Base-by-base conservation (phyloP, 1,139 yeast genomes). In the Pneumocystis carinii region DNA sequence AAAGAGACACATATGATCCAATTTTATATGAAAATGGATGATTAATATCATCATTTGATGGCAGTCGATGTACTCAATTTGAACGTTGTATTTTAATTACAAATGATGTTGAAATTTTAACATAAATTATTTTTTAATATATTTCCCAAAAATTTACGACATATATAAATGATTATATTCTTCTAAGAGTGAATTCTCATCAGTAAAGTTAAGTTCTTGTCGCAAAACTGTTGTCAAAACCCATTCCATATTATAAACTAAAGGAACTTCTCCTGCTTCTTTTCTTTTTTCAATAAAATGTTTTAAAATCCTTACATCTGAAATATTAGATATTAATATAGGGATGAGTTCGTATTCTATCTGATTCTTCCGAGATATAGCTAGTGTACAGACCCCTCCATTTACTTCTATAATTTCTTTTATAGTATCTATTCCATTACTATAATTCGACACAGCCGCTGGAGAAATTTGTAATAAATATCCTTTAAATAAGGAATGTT, bases 391-490 rank as follows among this genome's bases (percentile, higher is more conserved):
- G 61, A 75, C 74, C n/a, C 78, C 75, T 32, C 95, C 95, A 72
- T 89, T 95, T 1, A 84, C 81, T 59, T 74, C 75, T 24, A 89
- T 75, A 29, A 90, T 85, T 57, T 82, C 77, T 5, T 62, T 56
- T 35, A 88, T 80, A 1, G 83, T 79, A 0, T 80, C 80, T 2
- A 77, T 73, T 0, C 94, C 90, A 36, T 94, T 95, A n/a, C 83
- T 81, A 41, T 86, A 76, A 62, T 82, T 83, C 1, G 81, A 71
- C 0, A 88, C 80, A 2, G 89, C 73, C 69, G 85, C 85, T 66
- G 90, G 76, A 2, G 73, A 72, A 41, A 79, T 69, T 12, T 37
- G 48, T 3, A 62, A 36, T 8, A 55, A 41, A 48, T 61, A 62
- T 0, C 77, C 80, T 3, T 73, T 68, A 68, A 87, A 83, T 1